Percentiles rank a stretch among this genome's conserved stretches.
These are phyloP conservation scores for Ogataea dorogensis DNA, from an alignment of 805 yeast species.

Conservation along the genomic window DNA sequence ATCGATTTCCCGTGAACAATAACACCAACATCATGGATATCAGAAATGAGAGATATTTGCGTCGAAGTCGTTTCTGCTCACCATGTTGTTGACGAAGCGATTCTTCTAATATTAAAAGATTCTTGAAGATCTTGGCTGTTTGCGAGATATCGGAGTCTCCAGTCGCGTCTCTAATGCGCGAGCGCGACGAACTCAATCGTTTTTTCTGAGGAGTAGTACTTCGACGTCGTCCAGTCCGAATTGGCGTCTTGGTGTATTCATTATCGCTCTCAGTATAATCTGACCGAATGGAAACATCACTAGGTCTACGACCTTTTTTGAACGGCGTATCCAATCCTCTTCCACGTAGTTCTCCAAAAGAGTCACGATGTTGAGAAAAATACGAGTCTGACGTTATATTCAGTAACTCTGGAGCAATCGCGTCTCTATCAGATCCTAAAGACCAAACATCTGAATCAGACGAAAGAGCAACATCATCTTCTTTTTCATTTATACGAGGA, in stretches of 20 bases:
- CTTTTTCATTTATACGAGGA: conserved; percentile 26
- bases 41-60: conserved; percentile 59
- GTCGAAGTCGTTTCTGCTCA: conserved; percentile 65
- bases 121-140: conserved; percentile 73
- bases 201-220: conserved; percentile 20
- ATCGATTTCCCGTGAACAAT: conserved; percentile 36
- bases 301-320: conserved; percentile 22
- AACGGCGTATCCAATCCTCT: conserved; percentile 19
- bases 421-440: conserved; percentile 22
- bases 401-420: conserved; percentile 16
- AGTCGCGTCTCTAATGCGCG: conserved; percentile 17
- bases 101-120: conserved; percentile 81
- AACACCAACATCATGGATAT: conserved; percentile 41
- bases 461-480: conserved; percentile 33
- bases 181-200: conserved; percentile 18
- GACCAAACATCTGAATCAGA: conserved; percentile 34
- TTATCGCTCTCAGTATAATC: conserved; percentile 24
- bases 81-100: conserved; percentile 76
- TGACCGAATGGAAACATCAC: conserved; percentile 30
- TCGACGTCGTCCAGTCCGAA: conserved; percentile 14
- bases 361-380: conserved; percentile 33
- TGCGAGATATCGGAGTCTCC: conserved; percentile 24
- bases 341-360: conserved; percentile 26
- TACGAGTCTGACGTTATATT: conserved; percentile 35
- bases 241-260: conserved; percentile 23